Base-by-base conservation (phyloP, 495 filamentous ascomycete species). In the Xylaria flabelliformis region DNA sequence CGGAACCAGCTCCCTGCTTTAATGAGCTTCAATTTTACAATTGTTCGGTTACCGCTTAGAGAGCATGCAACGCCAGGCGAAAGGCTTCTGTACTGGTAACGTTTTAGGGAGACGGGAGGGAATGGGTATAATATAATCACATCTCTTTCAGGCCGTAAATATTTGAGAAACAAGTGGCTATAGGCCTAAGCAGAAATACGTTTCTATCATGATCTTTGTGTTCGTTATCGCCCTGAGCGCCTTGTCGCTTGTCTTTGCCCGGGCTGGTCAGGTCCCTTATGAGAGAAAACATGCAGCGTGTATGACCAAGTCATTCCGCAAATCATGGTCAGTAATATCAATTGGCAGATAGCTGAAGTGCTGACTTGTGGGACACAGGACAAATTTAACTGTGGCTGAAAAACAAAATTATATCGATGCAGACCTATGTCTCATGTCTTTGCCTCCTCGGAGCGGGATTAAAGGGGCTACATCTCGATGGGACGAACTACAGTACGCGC, bases 401-500 rank as follows among this genome's bases (percentile, higher is more conserved):
- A 83, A 82, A 67, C 42, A 68, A 24, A 67, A 55, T 13, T 87
- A 86, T 75, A 68, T 87, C 74, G 70, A 80, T n/a, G 84, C 83
- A 9, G 84, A 85, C 56, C 70, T 80, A 13, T 87, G 85, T 71
- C 75, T 87, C 10, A 86, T 84, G 80, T 74, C 69, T 0, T 34
- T 48, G 0, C 81, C 83, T 3, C 73, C 78, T 9, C 75, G 73
- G 59, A 72, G 71, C 19, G 75, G 73, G 19, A 75, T 83, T 41
- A 55, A 74, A 1, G 79, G 77, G 21, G 80, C 83, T 6, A 64
- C 72, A 44, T 81, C 78, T 0, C 72, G 77, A 17, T 87, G 82
- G 76, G 85, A 87, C 70, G 84, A 87, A 53, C 73, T 87, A 7
- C 79, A 82, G 50, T 79, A 80, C 67, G 71, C 71, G 13, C 83